Base-by-base conservation (phyloP, 1,284 basidiomycete genomes). In the Leccinum subrobustum region DNA sequence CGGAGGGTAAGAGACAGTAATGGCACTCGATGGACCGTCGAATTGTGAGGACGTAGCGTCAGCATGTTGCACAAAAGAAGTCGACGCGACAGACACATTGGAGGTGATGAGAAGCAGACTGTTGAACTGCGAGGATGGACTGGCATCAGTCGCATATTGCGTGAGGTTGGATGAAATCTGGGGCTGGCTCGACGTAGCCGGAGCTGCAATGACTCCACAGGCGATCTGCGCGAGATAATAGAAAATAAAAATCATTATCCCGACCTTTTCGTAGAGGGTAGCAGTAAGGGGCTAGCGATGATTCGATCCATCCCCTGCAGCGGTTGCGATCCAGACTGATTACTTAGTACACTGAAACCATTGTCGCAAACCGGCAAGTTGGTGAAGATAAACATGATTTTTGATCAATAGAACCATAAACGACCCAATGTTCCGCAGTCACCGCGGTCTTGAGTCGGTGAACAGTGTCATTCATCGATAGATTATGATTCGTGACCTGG, bases 201-300 rank as follows among this genome's bases (percentile, higher is more conserved):
- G 68, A 4, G 64, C 62, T 39, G 62, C 60, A 33, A 61, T 9
- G 2, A 37, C 51, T 8, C 33, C 52, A 35, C 4, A 33, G 50
- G 59, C 65, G 60, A 60, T 66, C 61, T 70, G 69, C 65, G 64
- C 70, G 37, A 68, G 27, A 4, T 61, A n/a, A 57, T 6, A 58
- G 27, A 67, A 9, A 29, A 33, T n/a, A 6, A 47, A 6, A 27
- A 44, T 6, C 70, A 72, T 72, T 39, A 11, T 52, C 35, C 25
- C 33, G 25, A 6, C 7, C 20, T 18, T 35, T 51, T 39, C 18
- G 12, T 44, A 37, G 39, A 54, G 18, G 23, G 50, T 6, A 52
- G 52, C 7, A 12, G 12, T 35, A 9, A 52, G 52, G 16, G 47
- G 2, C 5, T 9, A 11, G 8, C 16, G 48, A n/a, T 48, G 9